Evolutionary conservation across 306 rosid genomes (phyloP).

Genomic region (Dalbergia cultrata): DNA sequence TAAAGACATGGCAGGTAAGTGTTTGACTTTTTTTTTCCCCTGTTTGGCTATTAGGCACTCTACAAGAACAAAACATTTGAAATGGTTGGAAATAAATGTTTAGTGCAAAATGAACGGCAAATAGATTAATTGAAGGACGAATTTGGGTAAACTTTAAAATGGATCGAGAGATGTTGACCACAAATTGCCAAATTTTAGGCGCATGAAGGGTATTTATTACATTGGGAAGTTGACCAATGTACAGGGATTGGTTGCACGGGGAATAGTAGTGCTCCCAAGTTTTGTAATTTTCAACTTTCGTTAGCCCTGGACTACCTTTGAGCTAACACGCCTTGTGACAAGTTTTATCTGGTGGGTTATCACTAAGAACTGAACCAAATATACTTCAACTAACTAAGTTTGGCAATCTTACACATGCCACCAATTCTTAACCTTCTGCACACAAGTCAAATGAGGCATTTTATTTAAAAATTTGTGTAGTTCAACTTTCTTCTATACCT

Average conservation of each 20-base stretch:
- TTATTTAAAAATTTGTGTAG: background rate
- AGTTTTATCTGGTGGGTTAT: background rate
- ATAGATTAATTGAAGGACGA: constrained; percentile 5
- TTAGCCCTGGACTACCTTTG: background rate
- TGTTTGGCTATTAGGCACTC: background rate
- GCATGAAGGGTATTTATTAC: background rate
- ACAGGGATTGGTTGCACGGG: background rate
- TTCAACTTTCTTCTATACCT: constrained; percentile 37
- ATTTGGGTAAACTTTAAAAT: background rate
- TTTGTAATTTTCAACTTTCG: constrained; percentile 11
- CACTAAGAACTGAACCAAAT: constrained; percentile 24
- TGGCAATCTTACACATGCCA: constrained; percentile 24
- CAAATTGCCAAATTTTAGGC: constrained; percentile 33
- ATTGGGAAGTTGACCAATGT: constrained; percentile 29
- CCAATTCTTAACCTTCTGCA: constrained; percentile 54
- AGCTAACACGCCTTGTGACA: constrained; percentile 1
- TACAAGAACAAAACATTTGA: background rate
- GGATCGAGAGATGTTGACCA: background rate
- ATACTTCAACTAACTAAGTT: constrained; percentile 40
- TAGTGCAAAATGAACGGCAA: background rate
- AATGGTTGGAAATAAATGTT: background rate
- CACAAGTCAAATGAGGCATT: constrained; percentile 31
- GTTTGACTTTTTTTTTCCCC: background rate
- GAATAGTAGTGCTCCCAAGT: background rate
- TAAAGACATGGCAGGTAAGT: constrained; percentile 93